These are phyloP conservation scores for Anethum foeniculum DNA, from an alignment of 140 eudicot species.

Conservation along the genomic window DNA sequence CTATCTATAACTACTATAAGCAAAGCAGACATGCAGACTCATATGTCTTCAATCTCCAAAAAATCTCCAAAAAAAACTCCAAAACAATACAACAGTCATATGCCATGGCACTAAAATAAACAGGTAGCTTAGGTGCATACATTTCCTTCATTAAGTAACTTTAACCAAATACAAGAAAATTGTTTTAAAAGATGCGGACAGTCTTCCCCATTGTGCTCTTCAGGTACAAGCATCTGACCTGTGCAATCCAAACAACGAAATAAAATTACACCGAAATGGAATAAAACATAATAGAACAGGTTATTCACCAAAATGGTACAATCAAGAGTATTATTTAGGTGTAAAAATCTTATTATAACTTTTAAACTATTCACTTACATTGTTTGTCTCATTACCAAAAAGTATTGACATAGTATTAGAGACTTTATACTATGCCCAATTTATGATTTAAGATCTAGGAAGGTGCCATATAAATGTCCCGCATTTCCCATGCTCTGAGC, in stretches of 20 bases:
- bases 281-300: neutral
- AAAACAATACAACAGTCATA: neutral
- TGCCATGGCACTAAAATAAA: neutral
- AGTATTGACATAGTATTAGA: neutral
- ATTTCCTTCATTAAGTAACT: neutral
- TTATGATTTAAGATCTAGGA: neutral
- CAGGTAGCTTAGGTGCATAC: neutral
- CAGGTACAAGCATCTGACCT: constrained; percentile 83
- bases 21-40: neutral
- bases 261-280: neutral
- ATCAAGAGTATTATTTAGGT: neutral
- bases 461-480: neutral
- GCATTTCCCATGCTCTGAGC: no score
- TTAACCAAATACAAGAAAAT: neutral
- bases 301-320: neutral
- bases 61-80: neutral
- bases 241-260: constrained; percentile 24
- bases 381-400: neutral
- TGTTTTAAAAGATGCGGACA: constrained; percentile 45
- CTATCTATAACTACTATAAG: no score
- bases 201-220: constrained; percentile 86
- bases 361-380: neutral
- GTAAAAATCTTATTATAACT: neutral
- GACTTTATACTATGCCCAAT: neutral
- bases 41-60: neutral